Percentiles rank a stretch among this genome's conserved stretches.
Conservation (phyloP, 495 filamentous ascomycete genomes). For the Tuber melanosporum region DNA sequence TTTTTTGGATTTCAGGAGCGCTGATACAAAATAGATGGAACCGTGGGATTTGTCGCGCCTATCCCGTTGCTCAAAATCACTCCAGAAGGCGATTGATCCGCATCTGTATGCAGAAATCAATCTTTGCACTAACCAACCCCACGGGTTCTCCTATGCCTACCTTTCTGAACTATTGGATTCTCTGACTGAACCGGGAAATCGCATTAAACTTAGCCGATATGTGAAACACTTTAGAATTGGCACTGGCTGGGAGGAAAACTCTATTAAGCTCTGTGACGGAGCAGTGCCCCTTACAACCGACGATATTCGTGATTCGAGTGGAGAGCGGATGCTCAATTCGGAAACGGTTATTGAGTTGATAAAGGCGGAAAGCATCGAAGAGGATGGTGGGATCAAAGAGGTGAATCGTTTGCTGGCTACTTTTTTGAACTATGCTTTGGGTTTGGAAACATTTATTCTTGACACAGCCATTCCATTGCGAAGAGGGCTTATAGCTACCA, state of each 20-base stretch:
- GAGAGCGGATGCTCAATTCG: background rate
- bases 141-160: conserved; percentile 29
- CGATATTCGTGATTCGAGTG: conserved; percentile 11
- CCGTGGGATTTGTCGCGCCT: conserved; percentile 27
- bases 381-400: conserved; percentile 24
- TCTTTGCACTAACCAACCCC: conserved; percentile 22
- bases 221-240: conserved; percentile 10
- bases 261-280: conserved; percentile 18
- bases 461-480: conserved; percentile 21
- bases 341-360: conserved; percentile 3
- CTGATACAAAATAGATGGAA: conserved; percentile 13
- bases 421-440: conserved; percentile 8
- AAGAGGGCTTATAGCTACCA: conserved; percentile 6
- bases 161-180: conserved; percentile 14
- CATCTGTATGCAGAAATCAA: conserved; percentile 27
- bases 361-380: conserved; percentile 17
- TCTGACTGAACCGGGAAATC: conserved; percentile 7
- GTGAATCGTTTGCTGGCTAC: conserved; percentile 16
- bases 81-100: conserved; percentile 21
- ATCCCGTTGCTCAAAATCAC: conserved; percentile 18
- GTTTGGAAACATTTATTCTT: conserved; percentile 11
- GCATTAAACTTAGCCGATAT: conserved; percentile 15
- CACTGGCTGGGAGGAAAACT: conserved; percentile 26
- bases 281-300: conserved; percentile 13
- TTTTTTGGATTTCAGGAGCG: background rate